phyloP scores from a whole-genome alignment of 1,284 basidiomycete genomes.

The Trichosporon faecale region DNA sequence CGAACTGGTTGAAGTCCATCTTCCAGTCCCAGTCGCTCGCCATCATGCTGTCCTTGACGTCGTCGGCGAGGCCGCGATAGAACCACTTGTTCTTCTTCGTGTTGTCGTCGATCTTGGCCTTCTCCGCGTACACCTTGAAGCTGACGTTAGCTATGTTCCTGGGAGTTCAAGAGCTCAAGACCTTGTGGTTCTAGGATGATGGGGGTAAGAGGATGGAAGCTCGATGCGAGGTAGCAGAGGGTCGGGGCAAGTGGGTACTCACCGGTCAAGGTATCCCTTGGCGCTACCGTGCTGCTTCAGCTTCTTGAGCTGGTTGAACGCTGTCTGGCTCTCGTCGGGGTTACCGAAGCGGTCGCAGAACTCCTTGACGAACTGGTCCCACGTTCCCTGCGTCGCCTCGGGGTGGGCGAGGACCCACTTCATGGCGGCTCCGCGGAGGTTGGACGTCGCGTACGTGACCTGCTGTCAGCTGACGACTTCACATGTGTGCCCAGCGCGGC shows the following conservation, averaged over 20 bases:
- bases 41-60: conserved; percentile 23
- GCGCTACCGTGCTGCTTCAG: conserved; percentile 24
- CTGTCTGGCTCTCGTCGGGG: conserved; percentile 23
- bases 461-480: conserved; percentile 25
- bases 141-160: conserved; percentile 2
- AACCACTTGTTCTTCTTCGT: conserved; percentile 25
- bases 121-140: conserved; percentile 19
- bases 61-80: conserved; percentile 25
- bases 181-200: too few relatives aligned
- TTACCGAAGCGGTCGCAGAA: conserved; percentile 20
- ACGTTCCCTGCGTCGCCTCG: conserved; percentile 12
- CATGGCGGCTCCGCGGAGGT: conserved; percentile 23
- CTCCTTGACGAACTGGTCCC: conserved; percentile 18
- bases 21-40: conserved; percentile 25
- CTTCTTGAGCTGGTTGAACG: conserved; percentile 25
- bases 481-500: neutral
- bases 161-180: too few relatives aligned
- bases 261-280: conserved; percentile 14
- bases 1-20: conserved; percentile 19
- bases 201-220: too few relatives aligned
- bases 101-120: conserved; percentile 13
- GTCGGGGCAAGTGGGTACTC: neutral
- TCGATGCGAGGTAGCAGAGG: neutral
- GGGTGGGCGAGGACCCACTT: conserved; percentile 24
- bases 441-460: conserved; percentile 21